Evolutionary conservation across 768 basidiomycete species (phyloP).

Genomic region (Cantharellus anzutake): DNA sequence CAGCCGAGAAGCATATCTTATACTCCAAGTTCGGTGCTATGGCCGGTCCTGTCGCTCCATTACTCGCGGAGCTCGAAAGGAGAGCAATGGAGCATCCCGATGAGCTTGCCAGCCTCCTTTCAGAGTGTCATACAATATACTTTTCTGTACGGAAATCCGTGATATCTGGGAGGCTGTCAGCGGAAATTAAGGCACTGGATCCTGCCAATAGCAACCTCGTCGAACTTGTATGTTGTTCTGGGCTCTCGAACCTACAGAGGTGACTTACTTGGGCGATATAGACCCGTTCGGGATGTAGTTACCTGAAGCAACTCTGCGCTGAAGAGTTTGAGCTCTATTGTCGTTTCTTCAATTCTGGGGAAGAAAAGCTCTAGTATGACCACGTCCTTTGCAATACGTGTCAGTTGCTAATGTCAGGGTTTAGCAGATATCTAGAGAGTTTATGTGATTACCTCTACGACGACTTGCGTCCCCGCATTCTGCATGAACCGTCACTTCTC

Average conservation of each 20-base stretch:
- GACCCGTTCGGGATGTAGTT: conserved; percentile 85
- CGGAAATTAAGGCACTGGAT: conserved; percentile 71
- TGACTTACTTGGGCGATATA: conserved; percentile 15
- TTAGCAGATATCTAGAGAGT: conserved; percentile 71
- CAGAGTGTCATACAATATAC: conserved; percentile 79
- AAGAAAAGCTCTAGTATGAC: conserved; percentile 48
- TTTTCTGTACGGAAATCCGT: conserved; percentile 54
- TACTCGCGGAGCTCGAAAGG: conserved; percentile 72
- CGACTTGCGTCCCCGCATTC: conserved; percentile 83
- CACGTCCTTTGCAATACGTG: neutral
- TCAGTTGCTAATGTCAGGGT: neutral
- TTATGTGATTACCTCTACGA: conserved; percentile 92
- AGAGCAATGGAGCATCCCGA: conserved; percentile 58
- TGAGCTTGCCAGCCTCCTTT: conserved; percentile 61
- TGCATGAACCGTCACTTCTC: conserved; percentile 77
- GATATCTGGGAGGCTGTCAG: conserved; percentile 49
- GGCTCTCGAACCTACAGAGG: neutral
- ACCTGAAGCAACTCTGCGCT: conserved; percentile 76
- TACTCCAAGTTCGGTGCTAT: conserved; percentile 76
- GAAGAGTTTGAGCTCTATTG: conserved; percentile 79
- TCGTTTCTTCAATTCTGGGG: conserved; percentile 75
- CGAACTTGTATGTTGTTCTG: conserved; percentile 41
- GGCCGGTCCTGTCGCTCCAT: conserved; percentile 49
- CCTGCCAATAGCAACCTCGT: conserved; percentile 68
- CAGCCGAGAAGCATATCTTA: conserved; percentile 66